Conservation (phyloP, 805 yeast genomes). For the Candida jianshihensis region DNA sequence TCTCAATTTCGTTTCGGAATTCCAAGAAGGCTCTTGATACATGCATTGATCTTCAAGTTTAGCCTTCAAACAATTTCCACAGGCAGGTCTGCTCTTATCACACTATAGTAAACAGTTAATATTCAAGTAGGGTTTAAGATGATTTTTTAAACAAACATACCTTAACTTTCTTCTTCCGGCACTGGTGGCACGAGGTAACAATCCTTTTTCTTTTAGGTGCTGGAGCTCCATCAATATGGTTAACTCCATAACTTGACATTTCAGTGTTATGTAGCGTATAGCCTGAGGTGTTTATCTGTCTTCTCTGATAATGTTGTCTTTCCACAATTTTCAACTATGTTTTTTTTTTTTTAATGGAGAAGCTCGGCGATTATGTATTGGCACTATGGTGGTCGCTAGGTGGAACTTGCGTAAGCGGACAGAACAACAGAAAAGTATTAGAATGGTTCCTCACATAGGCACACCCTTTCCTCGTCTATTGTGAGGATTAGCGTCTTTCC, state of each 20-base stretch:
- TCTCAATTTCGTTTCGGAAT: conserved; percentile 27
- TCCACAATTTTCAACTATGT: too few relatives aligned
- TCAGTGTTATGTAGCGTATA: neutral
- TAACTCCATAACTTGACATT: neutral
- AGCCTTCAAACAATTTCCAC: conserved; percentile 44
- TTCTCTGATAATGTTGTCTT: too few relatives aligned
- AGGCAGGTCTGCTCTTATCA: conserved; percentile 43
- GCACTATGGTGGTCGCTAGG: too few relatives aligned
- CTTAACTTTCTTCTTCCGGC: conserved; percentile 20
- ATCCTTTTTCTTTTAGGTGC: conserved; percentile 16
- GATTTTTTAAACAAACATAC: neutral
- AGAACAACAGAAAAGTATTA: too few relatives aligned
- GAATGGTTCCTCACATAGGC: too few relatives aligned
- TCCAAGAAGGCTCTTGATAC: conserved; percentile 54
- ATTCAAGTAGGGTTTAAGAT: neutral
- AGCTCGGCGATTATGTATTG: too few relatives aligned
- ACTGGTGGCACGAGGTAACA: conserved; percentile 20
- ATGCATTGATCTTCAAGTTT: conserved; percentile 42
- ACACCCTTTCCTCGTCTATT: too few relatives aligned
- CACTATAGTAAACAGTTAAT: conserved; percentile 18
- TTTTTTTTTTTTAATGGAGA: too few relatives aligned
- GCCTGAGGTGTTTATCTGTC: too few relatives aligned
- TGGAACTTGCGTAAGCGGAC: too few relatives aligned
- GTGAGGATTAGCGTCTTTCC: too few relatives aligned
- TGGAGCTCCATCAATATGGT: conserved; percentile 11